Base-by-base conservation (phyloP, 2,329 filamentous ascomycete species). In the Fusarium pilosicola region DNA sequence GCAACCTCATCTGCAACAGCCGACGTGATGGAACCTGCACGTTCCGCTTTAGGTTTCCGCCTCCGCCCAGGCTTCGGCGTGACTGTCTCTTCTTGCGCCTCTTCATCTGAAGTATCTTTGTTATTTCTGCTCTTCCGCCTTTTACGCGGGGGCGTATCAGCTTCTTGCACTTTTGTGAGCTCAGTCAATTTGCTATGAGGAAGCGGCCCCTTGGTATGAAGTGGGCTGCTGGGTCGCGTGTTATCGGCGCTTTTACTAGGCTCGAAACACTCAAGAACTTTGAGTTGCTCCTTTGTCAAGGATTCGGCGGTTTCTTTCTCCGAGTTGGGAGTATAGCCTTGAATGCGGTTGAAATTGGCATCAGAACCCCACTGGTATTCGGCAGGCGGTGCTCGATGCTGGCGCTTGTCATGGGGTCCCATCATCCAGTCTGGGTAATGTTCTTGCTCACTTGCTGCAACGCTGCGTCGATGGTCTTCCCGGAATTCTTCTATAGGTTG, bases 331-430 rank as follows among this genome's bases (percentile, higher is more conserved):
- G 88, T 83, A 75, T 91, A 94, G n/a, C 86, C 87, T 74, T 89
- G 88, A 11, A 85, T 79, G 28, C 82, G 81, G 69, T 84, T 86
- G 78, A 94, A 94, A 65, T 85, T 89, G n/a, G 86, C 80, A 80
- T 94, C 92, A 2, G 92, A 92, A 15, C 92, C 92, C 88, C 90
- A 94, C 70, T 89, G 88, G 49, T 92, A 84, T 59, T 88, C 85
- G 76, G 85, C 68, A 65, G 81, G 82, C 41, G 81, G 81, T 77
- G 81, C 81, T 67, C 81, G 80, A 68, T 81, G 71, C 59, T 77
- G 58, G 20, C 71, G 65, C 48, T 75, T 76, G 20, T 79, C 75
- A 28, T 79, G 80, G 14, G 76, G 71, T 17, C 81, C 82, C 69
- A 83, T 84, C 68, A 85, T 81, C 83, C 84, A 86, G 51, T 85